Percentiles rank a stretch among this genome's conserved stretches.
Conservation (phyloP, 2,329 filamentous ascomycete species). For the Alternaria sp. region DNA sequence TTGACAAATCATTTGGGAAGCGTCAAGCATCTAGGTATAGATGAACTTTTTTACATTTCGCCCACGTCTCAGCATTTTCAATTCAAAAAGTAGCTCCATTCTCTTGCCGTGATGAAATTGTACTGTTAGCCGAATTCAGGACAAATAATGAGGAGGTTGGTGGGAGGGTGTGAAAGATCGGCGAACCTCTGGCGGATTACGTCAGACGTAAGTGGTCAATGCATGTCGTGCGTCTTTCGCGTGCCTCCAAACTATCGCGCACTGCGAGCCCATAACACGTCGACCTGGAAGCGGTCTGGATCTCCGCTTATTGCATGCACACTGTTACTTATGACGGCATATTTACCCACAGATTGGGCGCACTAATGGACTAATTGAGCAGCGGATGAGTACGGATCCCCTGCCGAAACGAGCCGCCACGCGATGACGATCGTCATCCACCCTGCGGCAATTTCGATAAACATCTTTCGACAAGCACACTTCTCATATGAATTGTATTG, state of each 20-base stretch:
- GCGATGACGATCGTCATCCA: constrained; percentile 26
- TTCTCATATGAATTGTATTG: constrained; percentile 6
- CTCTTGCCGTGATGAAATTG: not conserved
- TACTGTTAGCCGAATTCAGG: not conserved
- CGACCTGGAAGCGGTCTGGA: not conserved
- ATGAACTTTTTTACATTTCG: not conserved
- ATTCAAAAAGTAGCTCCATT: not conserved
- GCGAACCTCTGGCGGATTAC: constrained; percentile 6
- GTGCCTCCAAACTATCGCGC: constrained; percentile 5
- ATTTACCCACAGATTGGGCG: constrained; percentile 3
- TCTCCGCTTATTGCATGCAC: not conserved
- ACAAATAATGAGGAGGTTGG: not conserved
- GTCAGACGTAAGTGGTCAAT: constrained; percentile 19
- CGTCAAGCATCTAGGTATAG: not conserved
- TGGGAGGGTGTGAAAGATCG: not conserved
- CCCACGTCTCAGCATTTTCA: not conserved
- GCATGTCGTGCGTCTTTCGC: constrained; percentile 14
- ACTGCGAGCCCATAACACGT: not conserved
- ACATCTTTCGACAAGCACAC: constrained; percentile 7
- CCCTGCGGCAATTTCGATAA: constrained; percentile 13
- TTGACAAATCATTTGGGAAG: too few species aligned
- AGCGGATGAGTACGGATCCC: constrained; percentile 24
- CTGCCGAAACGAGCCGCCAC: constrained; percentile 23
- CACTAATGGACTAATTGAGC: not conserved
- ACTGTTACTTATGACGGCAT: constrained; percentile 18